Percentiles rank a stretch among this genome's conserved stretches.
These are phyloP conservation scores for Russula earlei DNA, from an alignment of 768 basidiomycete genomes.

Conservation along the genomic window DNA sequence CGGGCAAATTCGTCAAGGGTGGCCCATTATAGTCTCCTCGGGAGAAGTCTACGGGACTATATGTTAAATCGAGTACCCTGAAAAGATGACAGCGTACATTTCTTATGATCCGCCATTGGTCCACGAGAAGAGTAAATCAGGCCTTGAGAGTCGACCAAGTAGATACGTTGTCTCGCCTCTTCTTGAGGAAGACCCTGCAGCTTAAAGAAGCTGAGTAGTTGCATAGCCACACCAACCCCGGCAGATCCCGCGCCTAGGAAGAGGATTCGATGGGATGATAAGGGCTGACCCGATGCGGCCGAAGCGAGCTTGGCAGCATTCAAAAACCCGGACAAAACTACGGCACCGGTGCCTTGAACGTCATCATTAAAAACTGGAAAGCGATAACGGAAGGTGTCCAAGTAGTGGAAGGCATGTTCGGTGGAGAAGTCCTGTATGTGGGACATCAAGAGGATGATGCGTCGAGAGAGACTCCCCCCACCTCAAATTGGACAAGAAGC, in stretches of 20 bases:
- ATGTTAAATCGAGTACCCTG: not conserved
- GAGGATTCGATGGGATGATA: conserved; percentile 72
- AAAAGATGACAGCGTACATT: conserved; percentile 38
- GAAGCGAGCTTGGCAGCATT: conserved; percentile 77
- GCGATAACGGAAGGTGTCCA: conserved; percentile 62
- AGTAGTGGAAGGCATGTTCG: conserved; percentile 82
- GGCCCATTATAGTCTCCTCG: conserved; percentile 71
- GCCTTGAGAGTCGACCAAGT: conserved; percentile 80
- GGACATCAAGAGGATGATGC: not conserved
- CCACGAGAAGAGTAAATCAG: conserved; percentile 71
- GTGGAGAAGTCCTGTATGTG: conserved; percentile 73
- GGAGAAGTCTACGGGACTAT: conserved; percentile 53
- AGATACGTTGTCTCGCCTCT: conserved; percentile 70
- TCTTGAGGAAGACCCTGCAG: conserved; percentile 66
- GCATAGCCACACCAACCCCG: conserved; percentile 86
- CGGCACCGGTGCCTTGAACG: conserved; percentile 63
- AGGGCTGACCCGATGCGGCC: conserved; percentile 54
- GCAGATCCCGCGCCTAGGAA: conserved; percentile 92
- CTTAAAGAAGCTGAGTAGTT: conserved; percentile 83
- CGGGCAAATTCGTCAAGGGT: conserved; percentile 62
- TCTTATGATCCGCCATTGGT: conserved; percentile 71
- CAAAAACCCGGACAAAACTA: conserved; percentile 83
- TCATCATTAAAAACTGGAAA: conserved; percentile 67
- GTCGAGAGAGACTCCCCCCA: conserved; percentile 22
- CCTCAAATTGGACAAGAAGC: conserved; percentile 80